Percentiles rank a stretch among this genome's conserved stretches.
Conservation (phyloP, 2,329 filamentous ascomycete species). For the Aspergillus costaricaensis region DNA sequence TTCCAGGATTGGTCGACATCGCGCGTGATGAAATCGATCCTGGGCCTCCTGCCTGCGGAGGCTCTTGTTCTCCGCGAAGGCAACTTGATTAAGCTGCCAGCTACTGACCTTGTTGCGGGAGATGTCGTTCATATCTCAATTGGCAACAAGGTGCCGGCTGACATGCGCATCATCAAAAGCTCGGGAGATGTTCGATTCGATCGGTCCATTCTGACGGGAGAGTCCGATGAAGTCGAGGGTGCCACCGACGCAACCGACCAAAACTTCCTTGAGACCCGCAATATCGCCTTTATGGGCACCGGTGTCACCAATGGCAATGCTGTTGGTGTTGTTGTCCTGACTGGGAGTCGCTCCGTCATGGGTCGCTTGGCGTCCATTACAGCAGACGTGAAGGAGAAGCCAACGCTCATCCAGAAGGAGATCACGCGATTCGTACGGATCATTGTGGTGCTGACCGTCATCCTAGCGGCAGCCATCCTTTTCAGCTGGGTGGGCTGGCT, state of each 20-base stretch:
- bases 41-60: slow-evolving; percentile 72
- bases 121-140: slow-evolving; percentile 70
- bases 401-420: slow-evolving; percentile 72
- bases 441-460: slow-evolving; percentile 68
- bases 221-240: slow-evolving; percentile 67
- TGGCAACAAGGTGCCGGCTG: slow-evolving; percentile 74
- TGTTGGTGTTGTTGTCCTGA: slow-evolving; percentile 69
- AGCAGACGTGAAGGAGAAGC: slow-evolving; percentile 66
- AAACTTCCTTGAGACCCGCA: slow-evolving; percentile 77
- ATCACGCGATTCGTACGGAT: slow-evolving; percentile 71
- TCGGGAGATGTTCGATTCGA: slow-evolving; percentile 74
- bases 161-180: slow-evolving; percentile 69
- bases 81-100: slow-evolving; percentile 52
- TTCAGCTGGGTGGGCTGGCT: slow-evolving; percentile 67
- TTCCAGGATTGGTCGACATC: slow-evolving; percentile 76
- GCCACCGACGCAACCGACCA: slow-evolving; percentile 66
- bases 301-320: slow-evolving; percentile 72
- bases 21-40: slow-evolving; percentile 77
- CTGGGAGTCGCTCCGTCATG: slow-evolving; percentile 72
- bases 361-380: slow-evolving; percentile 74
- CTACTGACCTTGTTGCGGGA: slow-evolving; percentile 70
- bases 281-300: slow-evolving; percentile 75
- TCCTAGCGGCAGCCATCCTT: slow-evolving; percentile 57
- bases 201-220: slow-evolving; percentile 72
- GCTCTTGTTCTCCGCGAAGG: slow-evolving; percentile 69